Percentiles rank a stretch among this genome's conserved stretches.
These are phyloP conservation scores for Beauveria caledonica DNA, from an alignment of 2,329 filamentous ascomycete genomes.

Conservation along the genomic window DNA sequence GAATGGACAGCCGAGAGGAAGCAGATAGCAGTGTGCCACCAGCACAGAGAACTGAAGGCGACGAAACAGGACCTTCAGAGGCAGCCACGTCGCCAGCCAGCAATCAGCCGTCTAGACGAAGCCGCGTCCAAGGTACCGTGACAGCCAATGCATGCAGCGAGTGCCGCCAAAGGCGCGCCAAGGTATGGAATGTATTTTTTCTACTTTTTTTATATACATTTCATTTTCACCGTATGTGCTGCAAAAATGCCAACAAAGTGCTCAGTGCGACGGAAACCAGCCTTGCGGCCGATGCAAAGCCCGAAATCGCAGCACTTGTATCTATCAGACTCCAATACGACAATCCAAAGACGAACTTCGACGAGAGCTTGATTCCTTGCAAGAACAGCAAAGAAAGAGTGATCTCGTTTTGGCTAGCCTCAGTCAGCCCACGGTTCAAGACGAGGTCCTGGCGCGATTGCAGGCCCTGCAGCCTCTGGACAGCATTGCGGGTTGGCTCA, in stretches of 20 bases:
- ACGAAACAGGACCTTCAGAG: background rate
- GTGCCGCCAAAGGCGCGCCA: background rate
- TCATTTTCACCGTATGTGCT: background rate
- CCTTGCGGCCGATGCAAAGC: background rate
- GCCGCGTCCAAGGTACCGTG: background rate
- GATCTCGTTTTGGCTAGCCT: slow-evolving; percentile 49
- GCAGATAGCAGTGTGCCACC: background rate
- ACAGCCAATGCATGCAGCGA: background rate
- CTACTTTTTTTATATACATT: background rate
- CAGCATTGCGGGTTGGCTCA: slow-evolving; percentile 47
- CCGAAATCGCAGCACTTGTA: slow-evolving; percentile 34
- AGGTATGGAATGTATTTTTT: background rate
- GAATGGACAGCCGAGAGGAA: background rate
- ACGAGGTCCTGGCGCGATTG: slow-evolving; percentile 45
- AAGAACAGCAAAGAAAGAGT: slow-evolving; percentile 39
- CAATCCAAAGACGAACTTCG: background rate
- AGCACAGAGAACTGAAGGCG: background rate
- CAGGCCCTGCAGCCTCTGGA: slow-evolving; percentile 47
- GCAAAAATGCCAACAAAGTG: background rate
- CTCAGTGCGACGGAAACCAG: background rate
- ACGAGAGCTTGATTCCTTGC: background rate
- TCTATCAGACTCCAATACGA: background rate
- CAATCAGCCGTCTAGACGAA: background rate
- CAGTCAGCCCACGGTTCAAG: slow-evolving; percentile 39
- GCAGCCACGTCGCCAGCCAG: background rate